Evolutionary conservation across 1,284 basidiomycete genomes (phyloP), one percentile per base, ranked within the genome.

Genomic region (Phellinidium pouzarii): DNA sequence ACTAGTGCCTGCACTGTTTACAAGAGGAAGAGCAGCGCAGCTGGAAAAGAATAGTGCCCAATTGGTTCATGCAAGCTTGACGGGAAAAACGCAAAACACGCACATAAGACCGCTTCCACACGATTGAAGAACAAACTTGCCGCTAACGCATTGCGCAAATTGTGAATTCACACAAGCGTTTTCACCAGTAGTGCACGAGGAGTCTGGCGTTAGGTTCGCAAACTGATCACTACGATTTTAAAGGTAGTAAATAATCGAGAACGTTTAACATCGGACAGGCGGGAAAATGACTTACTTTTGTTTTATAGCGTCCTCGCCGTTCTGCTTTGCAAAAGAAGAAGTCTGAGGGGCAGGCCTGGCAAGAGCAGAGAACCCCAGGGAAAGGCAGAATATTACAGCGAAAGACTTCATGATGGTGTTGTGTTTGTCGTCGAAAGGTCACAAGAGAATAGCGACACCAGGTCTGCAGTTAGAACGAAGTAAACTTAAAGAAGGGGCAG

Each of bases 241-340:
- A n/a, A n/a, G n/a, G n/a, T n/a, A n/a, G n/a, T n/a, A n/a, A n/a
- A n/a, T n/a, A n/a, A n/a, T n/a, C n/a, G n/a, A n/a, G n/a, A n/a
- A n/a, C n/a, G n/a, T n/a, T n/a, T n/a, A n/a, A n/a, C n/a, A n/a
- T n/a, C n/a, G n/a, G n/a, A n/a, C n/a, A n/a, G n/a, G n/a, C n/a
- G n/a, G 12, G 36, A 14, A 56, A 4, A 27, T 6, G 14, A 66
- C 73, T 51, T 51, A 78, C 80, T 81, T 81, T 22, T 72, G 62
- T 12, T 71, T 68, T 57, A 80, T 72, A 43, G 79, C 77, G 56
- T 75, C 75, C 58, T 77, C 62, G 51, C 77, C 78, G 62, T 81
- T 82, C 58, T 73, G 66, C 37, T 72, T 64, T 47, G 62, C 59
- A 60, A 76, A 71, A 17, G 60, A 63, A 14, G 68, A 66, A 23